These are phyloP conservation scores for Bruguiera parviflora DNA, from an alignment of 345 rosid species.

Conservation along the genomic window DNA sequence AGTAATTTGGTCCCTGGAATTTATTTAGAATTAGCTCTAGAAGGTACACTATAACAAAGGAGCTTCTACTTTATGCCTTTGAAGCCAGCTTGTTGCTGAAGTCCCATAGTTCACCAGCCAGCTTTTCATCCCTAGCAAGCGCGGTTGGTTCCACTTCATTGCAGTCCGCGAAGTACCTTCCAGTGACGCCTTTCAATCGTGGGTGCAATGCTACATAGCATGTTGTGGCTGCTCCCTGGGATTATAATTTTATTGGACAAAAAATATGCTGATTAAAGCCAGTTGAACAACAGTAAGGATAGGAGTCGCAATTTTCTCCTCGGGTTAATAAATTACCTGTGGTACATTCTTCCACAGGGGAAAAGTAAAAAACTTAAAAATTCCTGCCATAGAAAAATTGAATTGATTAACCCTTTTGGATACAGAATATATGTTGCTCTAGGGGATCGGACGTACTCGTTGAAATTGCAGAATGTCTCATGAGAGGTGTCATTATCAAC, in stretches of 20 bases:
- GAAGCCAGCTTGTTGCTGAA: constrained; percentile 53
- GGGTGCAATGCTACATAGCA: constrained; percentile 88
- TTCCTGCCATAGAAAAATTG: constrained; percentile 35
- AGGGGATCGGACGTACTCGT: constrained; percentile 52
- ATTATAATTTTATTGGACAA: too few relatives aligned
- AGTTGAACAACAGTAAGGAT: background rate
- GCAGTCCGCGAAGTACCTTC: constrained; percentile 78
- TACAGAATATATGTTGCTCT: background rate
- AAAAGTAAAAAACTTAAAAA: constrained; percentile 52
- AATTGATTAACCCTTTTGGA: too few relatives aligned
- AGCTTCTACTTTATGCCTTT: background rate
- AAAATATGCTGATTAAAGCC: background rate
- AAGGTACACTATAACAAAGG: background rate
- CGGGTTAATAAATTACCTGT: constrained; percentile 44
- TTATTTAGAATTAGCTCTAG: too few relatives aligned
- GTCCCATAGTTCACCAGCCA: constrained; percentile 71
- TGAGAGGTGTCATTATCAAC: constrained; percentile 80
- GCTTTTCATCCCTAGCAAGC: constrained; percentile 47
- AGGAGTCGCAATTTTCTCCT: background rate
- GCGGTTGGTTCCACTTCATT: constrained; percentile 60
- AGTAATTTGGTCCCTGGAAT: too few relatives aligned
- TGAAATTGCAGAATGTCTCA: constrained; percentile 49
- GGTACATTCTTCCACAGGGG: constrained; percentile 81
- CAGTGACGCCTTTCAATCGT: constrained; percentile 53
- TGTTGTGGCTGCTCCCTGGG: constrained; percentile 92